Evolutionary conservation across 345 rosid species (phyloP).

Genomic region (Microcos paniculata): DNA sequence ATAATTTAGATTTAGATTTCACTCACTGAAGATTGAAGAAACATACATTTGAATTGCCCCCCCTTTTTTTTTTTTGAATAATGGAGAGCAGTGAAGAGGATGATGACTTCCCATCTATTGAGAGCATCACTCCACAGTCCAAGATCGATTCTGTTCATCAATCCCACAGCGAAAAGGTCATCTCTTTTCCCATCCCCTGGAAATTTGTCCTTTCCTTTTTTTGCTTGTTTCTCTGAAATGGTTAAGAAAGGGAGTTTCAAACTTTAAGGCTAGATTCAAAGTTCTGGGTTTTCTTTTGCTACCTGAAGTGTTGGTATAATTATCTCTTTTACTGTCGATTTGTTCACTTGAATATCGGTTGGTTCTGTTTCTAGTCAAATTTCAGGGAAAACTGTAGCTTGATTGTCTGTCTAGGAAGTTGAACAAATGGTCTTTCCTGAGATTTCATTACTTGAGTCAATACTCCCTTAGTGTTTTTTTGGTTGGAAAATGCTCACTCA

Average conservation of each 20-base stretch:
- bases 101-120: conserved; percentile 85
- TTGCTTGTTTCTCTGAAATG: not conserved
- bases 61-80: too few relatives aligned
- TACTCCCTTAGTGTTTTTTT: too few relatives aligned
- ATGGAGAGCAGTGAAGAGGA: conserved; percentile 99
- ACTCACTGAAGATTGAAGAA: not conserved
- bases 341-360: not conserved
- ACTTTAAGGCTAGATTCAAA: not conserved
- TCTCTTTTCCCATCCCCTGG: not conserved
- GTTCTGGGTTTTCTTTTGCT: conserved; percentile 5
- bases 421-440: not conserved
- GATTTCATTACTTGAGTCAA: not conserved
- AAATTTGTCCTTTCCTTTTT: not conserved
- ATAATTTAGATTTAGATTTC: not conserved
- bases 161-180: conserved; percentile 87
- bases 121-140: conserved; percentile 82
- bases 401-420: not conserved
- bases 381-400: conserved; percentile 1
- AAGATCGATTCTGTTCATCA: conserved; percentile 83
- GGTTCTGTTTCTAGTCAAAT: not conserved
- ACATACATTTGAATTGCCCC: not conserved
- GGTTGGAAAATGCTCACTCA: not conserved
- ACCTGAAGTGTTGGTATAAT: not conserved
- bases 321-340: not conserved
- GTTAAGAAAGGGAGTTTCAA: not conserved